These are phyloP conservation scores for Raffaelea albimanens DNA, from an alignment of 2,329 filamentous ascomycete species.

Conservation along the genomic window DNA sequence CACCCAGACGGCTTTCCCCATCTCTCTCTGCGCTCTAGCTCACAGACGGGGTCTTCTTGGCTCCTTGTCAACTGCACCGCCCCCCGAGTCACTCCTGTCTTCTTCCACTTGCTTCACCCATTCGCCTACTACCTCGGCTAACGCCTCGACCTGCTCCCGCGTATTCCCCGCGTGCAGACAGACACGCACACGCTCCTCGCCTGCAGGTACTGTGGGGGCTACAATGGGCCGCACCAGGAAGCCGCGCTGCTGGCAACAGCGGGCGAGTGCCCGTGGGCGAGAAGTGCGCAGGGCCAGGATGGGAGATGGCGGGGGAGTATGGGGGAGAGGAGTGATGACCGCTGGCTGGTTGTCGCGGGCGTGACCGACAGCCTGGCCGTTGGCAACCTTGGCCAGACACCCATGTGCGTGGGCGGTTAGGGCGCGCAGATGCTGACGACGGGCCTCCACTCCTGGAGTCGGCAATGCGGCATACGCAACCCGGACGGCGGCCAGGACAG, in stretches of 20 bases:
- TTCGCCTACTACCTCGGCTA: background rate
- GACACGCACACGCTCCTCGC: conserved; percentile 54
- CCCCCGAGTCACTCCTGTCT: too few species aligned
- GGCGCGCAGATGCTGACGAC: conserved; percentile 35
- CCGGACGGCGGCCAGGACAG: conserved; percentile 48
- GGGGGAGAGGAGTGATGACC: background rate
- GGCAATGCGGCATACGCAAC: conserved; percentile 48
- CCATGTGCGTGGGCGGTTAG: background rate
- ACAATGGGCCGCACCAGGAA: conserved; percentile 58
- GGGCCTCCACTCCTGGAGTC: conserved; percentile 15
- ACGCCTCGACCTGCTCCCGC: background rate
- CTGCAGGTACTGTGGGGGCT: conserved; percentile 55
- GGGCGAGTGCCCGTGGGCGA: conserved; percentile 47
- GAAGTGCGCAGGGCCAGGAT: conserved; percentile 31
- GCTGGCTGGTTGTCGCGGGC: background rate
- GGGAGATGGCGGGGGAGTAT: background rate
- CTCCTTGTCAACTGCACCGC: too few species aligned
- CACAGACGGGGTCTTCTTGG: too few species aligned
- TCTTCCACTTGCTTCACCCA: background rate
- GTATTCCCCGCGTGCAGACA: background rate
- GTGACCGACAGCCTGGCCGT: background rate
- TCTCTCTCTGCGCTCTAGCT: too few species aligned
- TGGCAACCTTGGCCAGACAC: background rate
- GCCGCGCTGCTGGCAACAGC: conserved; percentile 46
- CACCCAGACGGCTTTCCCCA: too few species aligned